phyloP scores from a whole-genome alignment of 768 basidiomycete genomes.

The Clathrus columnatus region DNA sequence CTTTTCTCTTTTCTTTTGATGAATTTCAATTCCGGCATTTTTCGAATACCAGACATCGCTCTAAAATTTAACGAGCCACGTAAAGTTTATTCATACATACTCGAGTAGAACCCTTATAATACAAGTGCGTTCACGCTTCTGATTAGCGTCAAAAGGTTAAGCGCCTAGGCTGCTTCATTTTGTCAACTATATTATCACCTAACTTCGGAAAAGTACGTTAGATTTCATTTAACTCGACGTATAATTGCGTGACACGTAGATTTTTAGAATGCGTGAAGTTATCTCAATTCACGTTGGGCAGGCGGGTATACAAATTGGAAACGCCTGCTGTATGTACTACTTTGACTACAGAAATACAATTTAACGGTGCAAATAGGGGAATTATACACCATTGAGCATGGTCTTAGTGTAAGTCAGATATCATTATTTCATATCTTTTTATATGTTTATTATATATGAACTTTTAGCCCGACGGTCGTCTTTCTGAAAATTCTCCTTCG shows the following conservation, averaged over 20 bases:
- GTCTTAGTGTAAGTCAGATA: conserved; percentile 66
- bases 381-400: conserved; percentile 96
- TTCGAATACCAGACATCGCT: neutral
- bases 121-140: too few relatives aligned
- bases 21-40: neutral
- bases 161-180: too few relatives aligned
- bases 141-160: too few relatives aligned
- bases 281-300: conserved; percentile 96
- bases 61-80: neutral
- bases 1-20: neutral
- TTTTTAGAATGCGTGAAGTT: conserved; percentile 70
- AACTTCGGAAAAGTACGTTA: neutral
- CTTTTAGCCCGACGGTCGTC: conserved; percentile 82
- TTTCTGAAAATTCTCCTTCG: conserved; percentile 61
- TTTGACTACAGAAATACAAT: conserved; percentile 9
- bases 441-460: conserved; percentile 12
- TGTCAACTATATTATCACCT: too few relatives aligned
- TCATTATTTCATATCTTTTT: conserved; percentile 6
- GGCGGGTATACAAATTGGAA: conserved; percentile 91
- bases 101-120: neutral
- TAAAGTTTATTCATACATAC: neutral
- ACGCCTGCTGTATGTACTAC: conserved; percentile 80
- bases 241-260: too few relatives aligned
- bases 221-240: neutral
- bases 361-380: conserved; percentile 54